Conservation (phyloP, 371 early-diverging fungal genomes). For the Zychaea mexicana region DNA sequence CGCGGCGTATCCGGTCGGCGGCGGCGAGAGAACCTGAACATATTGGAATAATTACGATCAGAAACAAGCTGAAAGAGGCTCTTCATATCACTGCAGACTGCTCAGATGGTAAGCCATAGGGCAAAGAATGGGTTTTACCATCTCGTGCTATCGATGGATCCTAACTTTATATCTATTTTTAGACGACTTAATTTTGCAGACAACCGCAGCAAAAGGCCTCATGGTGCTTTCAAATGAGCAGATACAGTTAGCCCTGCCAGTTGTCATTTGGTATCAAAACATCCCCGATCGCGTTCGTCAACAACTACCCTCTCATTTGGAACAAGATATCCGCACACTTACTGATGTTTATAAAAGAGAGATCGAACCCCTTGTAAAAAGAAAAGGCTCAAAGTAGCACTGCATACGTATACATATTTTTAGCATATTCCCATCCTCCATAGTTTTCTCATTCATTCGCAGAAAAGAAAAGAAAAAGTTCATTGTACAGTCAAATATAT, state of each 20-base stretch:
- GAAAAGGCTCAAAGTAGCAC: too few species aligned
- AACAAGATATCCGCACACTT: not conserved
- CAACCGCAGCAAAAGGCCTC: not conserved
- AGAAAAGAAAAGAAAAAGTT: too few species aligned
- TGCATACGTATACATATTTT: too few species aligned
- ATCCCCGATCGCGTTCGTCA: not conserved
- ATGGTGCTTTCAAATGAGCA: not conserved
- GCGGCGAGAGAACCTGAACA: not conserved
- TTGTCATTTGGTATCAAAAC: not conserved
- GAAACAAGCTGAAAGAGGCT: not conserved
- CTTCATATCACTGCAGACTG: not conserved
- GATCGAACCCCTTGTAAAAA: too few species aligned
- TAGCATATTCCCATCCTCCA: too few species aligned
- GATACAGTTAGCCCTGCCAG: not conserved
- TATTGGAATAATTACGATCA: not conserved
- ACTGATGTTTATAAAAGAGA: too few species aligned
- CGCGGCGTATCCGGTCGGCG: not conserved
- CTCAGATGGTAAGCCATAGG: not conserved
- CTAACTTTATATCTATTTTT: not conserved
- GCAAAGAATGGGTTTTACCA: too few species aligned
- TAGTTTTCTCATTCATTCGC: too few species aligned
- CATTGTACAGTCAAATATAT: too few species aligned
- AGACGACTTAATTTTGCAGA: not conserved
- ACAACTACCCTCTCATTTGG: not conserved
- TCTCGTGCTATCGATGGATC: not conserved